Conservation (phyloP, 1,284 basidiomycete genomes). For the Mycena sp. region DNA sequence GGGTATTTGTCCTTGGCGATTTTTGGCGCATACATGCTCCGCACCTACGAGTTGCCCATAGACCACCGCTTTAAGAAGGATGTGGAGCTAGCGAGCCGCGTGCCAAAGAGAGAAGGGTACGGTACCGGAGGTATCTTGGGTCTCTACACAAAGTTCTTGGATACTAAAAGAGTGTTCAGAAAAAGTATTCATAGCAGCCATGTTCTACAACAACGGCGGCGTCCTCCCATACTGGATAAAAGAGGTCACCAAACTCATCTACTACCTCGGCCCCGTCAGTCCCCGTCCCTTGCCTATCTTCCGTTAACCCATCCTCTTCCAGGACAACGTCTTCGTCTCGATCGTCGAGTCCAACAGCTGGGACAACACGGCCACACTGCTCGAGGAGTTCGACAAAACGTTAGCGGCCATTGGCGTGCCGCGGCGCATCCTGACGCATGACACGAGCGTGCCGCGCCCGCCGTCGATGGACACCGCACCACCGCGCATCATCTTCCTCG, state of each 20-base stretch:
- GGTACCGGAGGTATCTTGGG: background rate
- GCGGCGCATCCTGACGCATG: constrained; percentile 46
- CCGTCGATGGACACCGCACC: constrained; percentile 40
- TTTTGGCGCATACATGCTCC: constrained; percentile 5
- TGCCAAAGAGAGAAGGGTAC: constrained; percentile 2
- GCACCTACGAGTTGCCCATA: constrained; percentile 18
- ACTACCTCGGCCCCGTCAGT: constrained; percentile 51
- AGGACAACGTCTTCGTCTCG: constrained; percentile 61
- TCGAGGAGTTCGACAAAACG: constrained; percentile 44
- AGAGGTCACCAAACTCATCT: constrained; percentile 46
- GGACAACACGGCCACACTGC: constrained; percentile 52
- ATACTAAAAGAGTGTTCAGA: constrained; percentile 21
- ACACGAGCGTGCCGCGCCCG: constrained; percentile 44
- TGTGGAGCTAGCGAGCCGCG: background rate
- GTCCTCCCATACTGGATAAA: constrained; percentile 53
- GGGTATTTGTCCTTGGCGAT: background rate
- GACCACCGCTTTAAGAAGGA: constrained; percentile 13
- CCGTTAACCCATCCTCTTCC: background rate
- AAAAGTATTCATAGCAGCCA: constrained; percentile 48
- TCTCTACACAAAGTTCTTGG: background rate
- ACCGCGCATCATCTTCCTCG: constrained; percentile 54
- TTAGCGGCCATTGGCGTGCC: constrained; percentile 43
- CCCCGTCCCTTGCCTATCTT: background rate
- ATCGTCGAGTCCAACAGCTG: constrained; percentile 62
- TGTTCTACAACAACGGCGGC: constrained; percentile 50